Evolutionary conservation across 352 stramenopile genomes (phyloP).

Genomic region (Thalassiosira livingstoniorum): DNA sequence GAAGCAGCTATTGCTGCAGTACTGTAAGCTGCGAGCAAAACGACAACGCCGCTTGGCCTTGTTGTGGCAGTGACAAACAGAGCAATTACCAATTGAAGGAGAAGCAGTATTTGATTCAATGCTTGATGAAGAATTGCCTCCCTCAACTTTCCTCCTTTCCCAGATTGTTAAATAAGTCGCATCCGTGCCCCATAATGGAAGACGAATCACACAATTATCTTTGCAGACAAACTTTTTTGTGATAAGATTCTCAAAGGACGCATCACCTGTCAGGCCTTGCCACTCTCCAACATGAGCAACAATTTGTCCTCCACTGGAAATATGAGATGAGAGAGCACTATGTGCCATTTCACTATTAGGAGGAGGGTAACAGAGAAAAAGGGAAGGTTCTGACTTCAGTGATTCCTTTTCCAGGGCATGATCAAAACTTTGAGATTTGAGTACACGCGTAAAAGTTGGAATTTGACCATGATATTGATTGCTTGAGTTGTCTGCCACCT

Average conservation of each 20-base stretch:
- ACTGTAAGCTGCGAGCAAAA: constrained; percentile 65
- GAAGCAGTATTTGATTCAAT: constrained; percentile 10
- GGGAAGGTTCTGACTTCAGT: constrained; percentile 6
- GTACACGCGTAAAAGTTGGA: constrained; percentile 67
- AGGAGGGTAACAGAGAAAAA: constrained; percentile 84
- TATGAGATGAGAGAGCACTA: constrained; percentile 53
- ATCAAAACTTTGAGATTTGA: constrained; percentile 36
- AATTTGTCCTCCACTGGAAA: constrained; percentile 50
- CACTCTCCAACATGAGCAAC: constrained; percentile 84
- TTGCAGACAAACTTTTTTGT: constrained; percentile 50
- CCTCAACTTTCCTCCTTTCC: constrained; percentile 37
- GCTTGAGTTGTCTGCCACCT: not conserved
- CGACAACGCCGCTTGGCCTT: constrained; percentile 58
- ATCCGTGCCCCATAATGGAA: constrained; percentile 79
- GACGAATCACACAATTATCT: constrained; percentile 22
- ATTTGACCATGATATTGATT: constrained; percentile 84
- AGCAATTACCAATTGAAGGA: constrained; percentile 50
- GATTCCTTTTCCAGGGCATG: constrained; percentile 7
- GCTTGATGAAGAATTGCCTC: not conserved
- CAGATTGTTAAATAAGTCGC: constrained; percentile 76
- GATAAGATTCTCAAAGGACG: constrained; percentile 73
- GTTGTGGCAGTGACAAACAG: constrained; percentile 48
- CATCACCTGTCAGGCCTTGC: constrained; percentile 76
- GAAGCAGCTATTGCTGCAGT: constrained; percentile 71
- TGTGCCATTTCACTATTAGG: constrained; percentile 74